Percentiles rank a stretch among this genome's conserved stretches.
Evolutionary conservation across 2,329 filamentous ascomycete genomes (phyloP).

Genomic region (Sphaerostilbella broomeana): DNA sequence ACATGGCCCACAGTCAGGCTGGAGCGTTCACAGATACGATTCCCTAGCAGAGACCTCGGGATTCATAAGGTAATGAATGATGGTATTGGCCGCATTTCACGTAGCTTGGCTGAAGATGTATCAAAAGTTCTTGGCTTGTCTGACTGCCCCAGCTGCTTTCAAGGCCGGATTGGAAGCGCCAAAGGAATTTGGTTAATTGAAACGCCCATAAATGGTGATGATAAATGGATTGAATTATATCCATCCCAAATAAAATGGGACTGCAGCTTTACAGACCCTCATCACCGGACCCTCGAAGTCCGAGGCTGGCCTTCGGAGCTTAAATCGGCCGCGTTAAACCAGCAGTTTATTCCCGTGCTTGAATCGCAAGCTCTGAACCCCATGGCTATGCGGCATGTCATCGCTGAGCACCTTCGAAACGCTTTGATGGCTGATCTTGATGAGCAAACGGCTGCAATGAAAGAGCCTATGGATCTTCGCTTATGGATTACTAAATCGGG

Average conservation of each 20-base stretch:
- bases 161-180: conserved; percentile 63
- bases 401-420: conserved; percentile 44
- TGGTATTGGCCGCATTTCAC: conserved; percentile 60
- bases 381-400: conserved; percentile 35
- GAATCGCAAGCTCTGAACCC: conserved; percentile 49
- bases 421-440: conserved; percentile 48
- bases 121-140: conserved; percentile 42
- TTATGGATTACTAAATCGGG: conserved; percentile 46
- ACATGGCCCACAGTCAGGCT: conserved; percentile 43
- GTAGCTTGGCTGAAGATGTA: conserved; percentile 48
- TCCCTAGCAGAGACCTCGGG: conserved; percentile 30
- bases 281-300: conserved; percentile 61
- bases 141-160: conserved; percentile 57
- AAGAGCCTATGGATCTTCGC: conserved; percentile 42
- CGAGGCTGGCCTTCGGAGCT: conserved; percentile 31
- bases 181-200: conserved; percentile 72
- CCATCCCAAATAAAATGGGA: conserved; percentile 64
- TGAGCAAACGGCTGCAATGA: conserved; percentile 44
- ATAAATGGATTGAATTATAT: conserved; percentile 60
- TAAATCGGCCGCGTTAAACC: conserved; percentile 51
- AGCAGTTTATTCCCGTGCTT: conserved; percentile 63
- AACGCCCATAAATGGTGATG: conserved; percentile 32
- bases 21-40: conserved; percentile 38
- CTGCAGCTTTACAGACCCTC: conserved; percentile 38
- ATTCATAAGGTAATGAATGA: conserved; percentile 54